Conservation (phyloP, 805 yeast genomes). For the Candida silvicultrix region DNA sequence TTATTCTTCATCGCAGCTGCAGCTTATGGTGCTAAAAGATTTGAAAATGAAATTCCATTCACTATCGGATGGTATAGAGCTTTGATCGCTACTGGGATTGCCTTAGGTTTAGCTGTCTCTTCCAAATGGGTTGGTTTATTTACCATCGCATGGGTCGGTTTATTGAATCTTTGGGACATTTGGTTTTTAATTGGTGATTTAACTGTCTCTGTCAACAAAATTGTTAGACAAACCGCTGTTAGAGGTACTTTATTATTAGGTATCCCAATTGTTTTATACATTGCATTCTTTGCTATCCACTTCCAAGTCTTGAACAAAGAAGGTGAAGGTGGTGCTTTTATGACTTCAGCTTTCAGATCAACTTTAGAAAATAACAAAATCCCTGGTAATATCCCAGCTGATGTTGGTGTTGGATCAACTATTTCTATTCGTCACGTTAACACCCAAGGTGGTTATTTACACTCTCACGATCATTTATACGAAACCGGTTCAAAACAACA, state of each 20-base stretch:
- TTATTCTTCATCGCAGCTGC: constrained; percentile 72
- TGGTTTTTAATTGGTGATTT: constrained; percentile 76
- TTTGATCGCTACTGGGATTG: constrained; percentile 57
- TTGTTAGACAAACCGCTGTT: constrained; percentile 39
- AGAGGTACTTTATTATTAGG: constrained; percentile 52
- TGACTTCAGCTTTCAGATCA: constrained; percentile 67
- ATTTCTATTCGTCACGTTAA: constrained; percentile 63
- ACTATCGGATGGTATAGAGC: constrained; percentile 50
- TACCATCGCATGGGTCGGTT: constrained; percentile 75
- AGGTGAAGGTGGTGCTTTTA: constrained; percentile 68
- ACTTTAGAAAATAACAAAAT: constrained; percentile 53
- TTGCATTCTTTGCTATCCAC: constrained; percentile 57
- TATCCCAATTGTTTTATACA: constrained; percentile 51
- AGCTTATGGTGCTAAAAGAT: constrained; percentile 56
- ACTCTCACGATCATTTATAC: constrained; percentile 67
- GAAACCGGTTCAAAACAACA: constrained; percentile 82
- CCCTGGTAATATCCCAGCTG: constrained; percentile 52
- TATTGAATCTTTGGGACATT: constrained; percentile 50
- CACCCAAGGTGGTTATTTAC: constrained; percentile 76
- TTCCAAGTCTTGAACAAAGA: constrained; percentile 50
- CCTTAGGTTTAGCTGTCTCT: constrained; percentile 66
- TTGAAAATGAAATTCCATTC: constrained; percentile 61
- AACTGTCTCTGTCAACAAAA: constrained; percentile 35
- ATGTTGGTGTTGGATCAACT: constrained; percentile 68
- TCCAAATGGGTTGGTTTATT: constrained; percentile 85